phyloP scores from a whole-genome alignment of 305 asterid genomes.

The Fraxinus albicans region DNA sequence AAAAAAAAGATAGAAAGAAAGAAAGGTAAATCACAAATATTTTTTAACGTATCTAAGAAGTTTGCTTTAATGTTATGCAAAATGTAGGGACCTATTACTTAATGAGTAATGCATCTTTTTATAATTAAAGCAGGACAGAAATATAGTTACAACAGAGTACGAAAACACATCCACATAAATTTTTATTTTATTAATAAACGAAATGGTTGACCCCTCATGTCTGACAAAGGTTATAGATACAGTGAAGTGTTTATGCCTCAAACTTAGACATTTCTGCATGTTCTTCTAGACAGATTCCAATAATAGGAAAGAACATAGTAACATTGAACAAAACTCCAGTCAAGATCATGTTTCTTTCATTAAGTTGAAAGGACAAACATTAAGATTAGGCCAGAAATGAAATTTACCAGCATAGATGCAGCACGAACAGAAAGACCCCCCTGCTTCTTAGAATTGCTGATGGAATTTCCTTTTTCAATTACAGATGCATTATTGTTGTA shows the following conservation, averaged over 20 bases:
- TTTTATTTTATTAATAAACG: background rate
- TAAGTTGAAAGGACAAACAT: background rate
- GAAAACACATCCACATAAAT: background rate
- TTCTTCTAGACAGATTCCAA: constrained; percentile 10
- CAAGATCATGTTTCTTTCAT: constrained; percentile 2
- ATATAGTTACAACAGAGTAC: background rate
- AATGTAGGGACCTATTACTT: background rate
- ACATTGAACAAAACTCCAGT: background rate
- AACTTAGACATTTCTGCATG: background rate
- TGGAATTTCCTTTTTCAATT: constrained; percentile 36
- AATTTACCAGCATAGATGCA: constrained; percentile 92
- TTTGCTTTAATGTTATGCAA: background rate
- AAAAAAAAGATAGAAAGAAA: background rate
- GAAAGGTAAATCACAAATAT: background rate
- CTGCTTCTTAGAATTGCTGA: constrained; percentile 56
- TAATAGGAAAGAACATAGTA: constrained; percentile 8
- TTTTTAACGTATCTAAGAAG: background rate
- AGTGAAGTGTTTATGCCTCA: background rate
- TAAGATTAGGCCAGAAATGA: constrained; percentile 7
- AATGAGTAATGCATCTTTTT: background rate
- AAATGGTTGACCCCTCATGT: background rate
- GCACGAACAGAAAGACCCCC: constrained; percentile 87
- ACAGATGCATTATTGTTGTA: constrained; percentile 33
- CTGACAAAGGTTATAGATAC: constrained; percentile 8
- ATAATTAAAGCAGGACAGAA: background rate